These are phyloP conservation scores for Trypethelium eluteriae DNA, from an alignment of 495 filamentous ascomycete genomes.

Conservation along the genomic window DNA sequence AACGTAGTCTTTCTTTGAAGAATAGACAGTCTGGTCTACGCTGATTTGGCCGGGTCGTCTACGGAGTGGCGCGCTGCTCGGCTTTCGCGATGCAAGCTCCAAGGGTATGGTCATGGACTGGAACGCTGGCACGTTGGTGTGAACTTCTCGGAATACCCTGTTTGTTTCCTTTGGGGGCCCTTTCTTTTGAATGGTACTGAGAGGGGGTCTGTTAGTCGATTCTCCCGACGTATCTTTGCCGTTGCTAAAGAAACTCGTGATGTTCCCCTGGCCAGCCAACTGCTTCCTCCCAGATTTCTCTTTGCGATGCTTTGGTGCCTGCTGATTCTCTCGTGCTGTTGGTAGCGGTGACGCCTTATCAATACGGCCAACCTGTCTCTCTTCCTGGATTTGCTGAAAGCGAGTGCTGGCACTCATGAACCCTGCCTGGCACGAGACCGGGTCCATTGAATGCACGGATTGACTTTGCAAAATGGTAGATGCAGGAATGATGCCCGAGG, in stretches of 20 bases:
- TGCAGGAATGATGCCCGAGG: conserved; percentile 4
- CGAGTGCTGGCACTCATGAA: conserved; percentile 29
- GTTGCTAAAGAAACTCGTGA: conserved; percentile 42
- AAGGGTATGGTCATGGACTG: conserved; percentile 5
- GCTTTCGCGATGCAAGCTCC: conserved; percentile 25
- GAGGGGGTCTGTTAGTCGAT: neutral
- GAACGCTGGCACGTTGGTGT: neutral
- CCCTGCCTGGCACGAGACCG: conserved; percentile 25
- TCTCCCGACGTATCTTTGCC: conserved; percentile 13
- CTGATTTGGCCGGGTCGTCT: conserved; percentile 16
- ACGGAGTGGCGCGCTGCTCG: conserved; percentile 23
- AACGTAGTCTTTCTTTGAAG: conserved; percentile 29
- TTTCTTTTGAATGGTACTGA: conserved; percentile 5
- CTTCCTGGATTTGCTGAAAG: conserved; percentile 26
- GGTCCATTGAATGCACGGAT: conserved; percentile 22
- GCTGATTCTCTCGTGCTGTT: conserved; percentile 19
- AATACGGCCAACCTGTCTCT: conserved; percentile 19
- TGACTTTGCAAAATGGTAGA: conserved; percentile 27
- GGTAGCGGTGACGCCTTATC: neutral
- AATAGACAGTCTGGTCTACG: conserved; percentile 10
- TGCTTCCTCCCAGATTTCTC: conserved; percentile 26
- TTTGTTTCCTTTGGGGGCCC: conserved; percentile 13
- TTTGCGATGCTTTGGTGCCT: conserved; percentile 4
- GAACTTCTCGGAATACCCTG: conserved; percentile 26
- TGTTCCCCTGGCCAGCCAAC: conserved; percentile 40